Evolutionary conservation across 1,284 basidiomycete genomes (phyloP).

Genomic region (Heterobasidion occidentale): DNA sequence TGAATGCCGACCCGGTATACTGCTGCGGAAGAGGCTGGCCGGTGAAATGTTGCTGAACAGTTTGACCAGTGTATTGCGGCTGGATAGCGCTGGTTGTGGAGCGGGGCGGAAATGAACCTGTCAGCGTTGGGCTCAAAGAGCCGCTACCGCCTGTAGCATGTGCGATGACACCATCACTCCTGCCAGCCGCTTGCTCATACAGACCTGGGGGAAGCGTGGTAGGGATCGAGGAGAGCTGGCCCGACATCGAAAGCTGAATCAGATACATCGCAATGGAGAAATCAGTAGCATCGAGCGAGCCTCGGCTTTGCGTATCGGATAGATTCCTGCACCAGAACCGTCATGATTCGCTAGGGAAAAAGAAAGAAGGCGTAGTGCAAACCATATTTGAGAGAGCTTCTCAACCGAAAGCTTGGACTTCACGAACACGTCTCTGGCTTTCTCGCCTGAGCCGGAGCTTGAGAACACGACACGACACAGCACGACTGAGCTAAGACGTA

Average conservation of each 20-base stretch:
- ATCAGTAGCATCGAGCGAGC: conserved; percentile 84
- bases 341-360: not conserved
- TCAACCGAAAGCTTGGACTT: conserved; percentile 90
- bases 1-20: conserved; percentile 7
- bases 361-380: conserved; percentile 16
- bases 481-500: conserved; percentile 21
- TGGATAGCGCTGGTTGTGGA: conserved; percentile 30
- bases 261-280: conserved; percentile 97
- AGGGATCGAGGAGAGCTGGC: conserved; percentile 71
- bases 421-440: conserved; percentile 89
- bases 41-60: conserved; percentile 4
- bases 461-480: not conserved
- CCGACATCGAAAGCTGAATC: conserved; percentile 88
- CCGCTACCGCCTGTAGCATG: conserved; percentile 57
- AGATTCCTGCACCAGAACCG: conserved; percentile 57
- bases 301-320: conserved; percentile 91
- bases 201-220: conserved; percentile 76
- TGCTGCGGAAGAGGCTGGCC: conserved; percentile 13
- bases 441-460: conserved; percentile 53
- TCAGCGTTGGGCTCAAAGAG: conserved; percentile 42
- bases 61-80: conserved; percentile 59
- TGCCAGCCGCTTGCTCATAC: conserved; percentile 77
- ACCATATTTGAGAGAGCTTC: conserved; percentile 94
- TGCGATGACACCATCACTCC: conserved; percentile 20
- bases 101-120: conserved; percentile 27